phyloP scores from a whole-genome alignment of 2,329 filamentous ascomycete genomes.

The Rosellinia necatrix region DNA sequence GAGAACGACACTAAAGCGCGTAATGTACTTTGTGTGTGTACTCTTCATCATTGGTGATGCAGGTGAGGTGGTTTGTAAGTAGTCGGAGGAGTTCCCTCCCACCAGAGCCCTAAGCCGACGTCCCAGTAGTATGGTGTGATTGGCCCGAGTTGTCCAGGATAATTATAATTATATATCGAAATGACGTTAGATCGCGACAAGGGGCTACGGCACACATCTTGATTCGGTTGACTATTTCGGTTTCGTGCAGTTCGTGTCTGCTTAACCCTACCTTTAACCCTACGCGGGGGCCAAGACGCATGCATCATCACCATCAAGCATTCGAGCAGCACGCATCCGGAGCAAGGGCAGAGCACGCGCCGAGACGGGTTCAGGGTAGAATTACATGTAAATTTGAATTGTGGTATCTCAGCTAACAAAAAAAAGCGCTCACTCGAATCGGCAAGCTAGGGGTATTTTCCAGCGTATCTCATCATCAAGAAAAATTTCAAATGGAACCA shows the following conservation, averaged over 20 bases:
- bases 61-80: no score
- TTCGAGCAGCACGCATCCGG: no score
- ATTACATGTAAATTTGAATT: constrained; percentile 9
- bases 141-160: constrained; percentile 4
- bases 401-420: constrained; percentile 17
- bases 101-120: no score
- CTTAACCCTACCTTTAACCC: not conserved
- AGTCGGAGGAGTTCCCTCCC: no score
- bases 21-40: no score
- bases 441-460: constrained; percentile 11
- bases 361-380: no score
- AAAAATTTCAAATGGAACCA: constrained; percentile 14
- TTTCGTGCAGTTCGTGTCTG: constrained; percentile 16
- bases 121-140: not conserved
- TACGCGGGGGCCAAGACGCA: not conserved
- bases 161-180: constrained; percentile 15
- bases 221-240: constrained; percentile 12
- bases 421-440: constrained; percentile 6
- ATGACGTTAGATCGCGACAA: constrained; percentile 19
- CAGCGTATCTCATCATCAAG: constrained; percentile 20
- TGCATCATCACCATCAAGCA: no score
- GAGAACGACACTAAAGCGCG: no score
- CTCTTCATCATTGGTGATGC: no score
- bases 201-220: constrained; percentile 9
- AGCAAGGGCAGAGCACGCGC: no score